Evolutionary conservation across 148 eudicot genomes (phyloP), one percentile per base, ranked within the genome.

Genomic region (Camellia japonica): DNA sequence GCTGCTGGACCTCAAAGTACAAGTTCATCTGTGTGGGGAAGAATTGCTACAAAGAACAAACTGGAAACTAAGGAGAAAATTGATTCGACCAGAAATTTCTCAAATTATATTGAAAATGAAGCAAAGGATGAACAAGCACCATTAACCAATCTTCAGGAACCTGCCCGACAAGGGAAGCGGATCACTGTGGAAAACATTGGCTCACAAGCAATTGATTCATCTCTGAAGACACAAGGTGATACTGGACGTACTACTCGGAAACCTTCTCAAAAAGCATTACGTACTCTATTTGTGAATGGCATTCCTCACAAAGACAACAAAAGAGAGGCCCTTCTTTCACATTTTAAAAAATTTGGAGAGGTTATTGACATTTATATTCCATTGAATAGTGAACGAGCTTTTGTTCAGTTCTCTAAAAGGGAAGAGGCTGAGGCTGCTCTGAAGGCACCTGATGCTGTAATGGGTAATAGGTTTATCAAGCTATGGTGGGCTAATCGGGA

Each of bases 391-490:
- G 97, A 93, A 80, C 89, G 90, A 84, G 97, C 99, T 72, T 95
- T 95, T 95, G 97, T 95, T 86, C 99, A 95, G 80, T 95, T 93
- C 73, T 95, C 93, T 54, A 92, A 83, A 82, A 92, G 93, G 82
- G 95, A 92, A 85, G 99, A 93, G 82, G 99, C 97, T 59, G 98
- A 92, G 82, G 89, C 86, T 64, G 98, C 99, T 76, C 76, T 95
- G 7, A 93, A 87, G 87, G 97, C 98, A 85, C 97, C 99, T 83
- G 99, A 95, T 88, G 99, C 99, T 80, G 97, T 95, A 63, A 95
- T 95, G 97, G 99, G 98, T 59, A 95, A 94, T 83, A 91, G 97
- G 60, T 95, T 95, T 86, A 91, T 93, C 69, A 95, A 90, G 87
- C 82, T 95, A 67, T 92, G 89, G 88, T 95, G 99, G 99, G 99